Evolutionary conservation across 1,284 basidiomycete genomes (phyloP), one percentile per base, ranked within the genome.

Genomic region (Xerocomus minutiporus): DNA sequence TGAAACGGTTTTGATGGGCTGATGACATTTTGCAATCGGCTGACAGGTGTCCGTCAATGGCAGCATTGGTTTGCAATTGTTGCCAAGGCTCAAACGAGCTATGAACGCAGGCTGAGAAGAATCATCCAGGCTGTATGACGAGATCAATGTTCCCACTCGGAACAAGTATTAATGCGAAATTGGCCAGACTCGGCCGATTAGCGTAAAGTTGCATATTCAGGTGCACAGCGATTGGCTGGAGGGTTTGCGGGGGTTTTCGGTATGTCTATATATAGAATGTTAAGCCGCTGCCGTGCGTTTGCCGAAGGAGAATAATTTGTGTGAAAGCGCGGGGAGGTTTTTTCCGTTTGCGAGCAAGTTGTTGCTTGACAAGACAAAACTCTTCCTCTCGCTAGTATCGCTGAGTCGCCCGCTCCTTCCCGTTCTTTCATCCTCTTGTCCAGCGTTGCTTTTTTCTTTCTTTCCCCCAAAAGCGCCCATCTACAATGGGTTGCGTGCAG

Each of bases 401-500:
- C 56, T 44, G 53, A 51, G 41, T 48, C 58, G 31, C 52, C 56
- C 61, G 46, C 61, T 61, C 65, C 40, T 63, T 65, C n/a, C 35
- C n/a, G 8, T 36, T 36, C 35, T 17, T n/a, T 36, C 29, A 7
- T 23, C 15, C 40, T 52, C 29, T 38, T 61, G 57, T 55, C 52
- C 55, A 32, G 57, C 59, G 58, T 48, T 57, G 36, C 8, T 40
- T 57, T 56, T 58, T 35, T 8, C 5, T 49, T 41, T 51, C 38
- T 52, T 34, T 34, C 23, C 31, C 28, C 17, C 42, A 32, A 29
- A 9, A 29, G 31, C 44, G 31, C 44, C 44, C 20, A 15, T 50
- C 44, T 26, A 46, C 52, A 15, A 90, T 90, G 88, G 87, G 88
- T 73, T 90, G 88, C 63, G 82, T 82, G 25, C 83, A 87, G 68